These are phyloP conservation scores for Penicillium samsonianum DNA, from an alignment of 495 filamentous ascomycete species.

Conservation along the genomic window DNA sequence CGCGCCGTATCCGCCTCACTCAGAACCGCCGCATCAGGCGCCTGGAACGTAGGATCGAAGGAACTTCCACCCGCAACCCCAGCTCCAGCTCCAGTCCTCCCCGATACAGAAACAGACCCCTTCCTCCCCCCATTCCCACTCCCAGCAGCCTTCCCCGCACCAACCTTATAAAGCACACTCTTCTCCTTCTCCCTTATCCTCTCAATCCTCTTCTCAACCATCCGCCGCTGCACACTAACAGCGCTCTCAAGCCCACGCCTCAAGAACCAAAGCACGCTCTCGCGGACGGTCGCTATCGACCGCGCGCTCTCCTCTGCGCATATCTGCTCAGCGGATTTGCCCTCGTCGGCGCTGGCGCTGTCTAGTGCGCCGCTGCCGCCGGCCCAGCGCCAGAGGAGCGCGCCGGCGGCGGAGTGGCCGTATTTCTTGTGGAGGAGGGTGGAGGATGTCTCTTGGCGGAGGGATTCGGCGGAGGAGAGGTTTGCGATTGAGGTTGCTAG, in stretches of 20 bases:
- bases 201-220: constrained; percentile 87
- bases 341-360: constrained; percentile 23
- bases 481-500: constrained; percentile 74
- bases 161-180: constrained; percentile 73
- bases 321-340: constrained; percentile 63
- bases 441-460: constrained; percentile 71
- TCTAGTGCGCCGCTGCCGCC: constrained; percentile 48
- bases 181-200: constrained; percentile 86
- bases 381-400: constrained; percentile 64
- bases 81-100: neutral
- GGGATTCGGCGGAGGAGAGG: constrained; percentile 76
- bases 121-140: constrained; percentile 2
- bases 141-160: constrained; percentile 16
- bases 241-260: constrained; percentile 71
- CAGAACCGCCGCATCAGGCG: constrained; percentile 28
- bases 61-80: constrained; percentile 1
- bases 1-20: constrained; percentile 48
- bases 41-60: constrained; percentile 8
- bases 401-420: constrained; percentile 37
- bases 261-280: constrained; percentile 81
- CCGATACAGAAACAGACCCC: neutral
- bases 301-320: constrained; percentile 67
- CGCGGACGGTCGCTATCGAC: constrained; percentile 63
- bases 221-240: constrained; percentile 73
- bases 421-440: constrained; percentile 70